A percentile compares a stretch with the other conserved stretches of the same genome.
Evolutionary conservation across 306 rosid species (phyloP).

Genomic region (Begonia loranthoides): DNA sequence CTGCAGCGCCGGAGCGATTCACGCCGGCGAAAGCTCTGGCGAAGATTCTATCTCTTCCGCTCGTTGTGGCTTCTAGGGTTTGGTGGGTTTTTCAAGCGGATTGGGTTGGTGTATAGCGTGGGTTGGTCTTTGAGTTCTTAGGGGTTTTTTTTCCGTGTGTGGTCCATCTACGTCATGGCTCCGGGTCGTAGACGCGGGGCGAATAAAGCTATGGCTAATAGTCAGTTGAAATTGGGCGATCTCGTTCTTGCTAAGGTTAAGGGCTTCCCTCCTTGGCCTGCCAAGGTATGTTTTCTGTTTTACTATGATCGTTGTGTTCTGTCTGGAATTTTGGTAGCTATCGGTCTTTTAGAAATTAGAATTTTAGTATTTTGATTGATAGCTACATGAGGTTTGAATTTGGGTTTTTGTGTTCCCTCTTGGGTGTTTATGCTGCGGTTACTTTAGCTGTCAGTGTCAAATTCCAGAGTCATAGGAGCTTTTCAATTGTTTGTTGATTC

Average conservation of each 20-base stretch:
- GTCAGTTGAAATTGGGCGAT: constrained; percentile 77
- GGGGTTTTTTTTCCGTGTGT: constrained; percentile 17
- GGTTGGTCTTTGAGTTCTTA: constrained; percentile 7
- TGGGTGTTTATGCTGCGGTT: too few relatives aligned
- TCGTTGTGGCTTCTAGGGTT: constrained; percentile 48
- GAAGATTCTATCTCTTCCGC: constrained; percentile 9
- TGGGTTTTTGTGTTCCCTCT: too few relatives aligned
- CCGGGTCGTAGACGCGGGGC: constrained; percentile 93
- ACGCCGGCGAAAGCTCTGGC: constrained; percentile 20
- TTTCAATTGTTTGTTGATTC: too few relatives aligned
- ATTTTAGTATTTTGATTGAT: too few relatives aligned
- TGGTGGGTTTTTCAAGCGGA: constrained; percentile 8
- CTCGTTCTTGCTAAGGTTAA: constrained; percentile 99
- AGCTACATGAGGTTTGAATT: too few relatives aligned
- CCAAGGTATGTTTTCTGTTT: constrained; percentile 46
- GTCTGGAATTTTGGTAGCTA: background rate
- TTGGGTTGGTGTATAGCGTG: background rate
- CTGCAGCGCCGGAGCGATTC: constrained; percentile 31
- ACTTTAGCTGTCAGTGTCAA: too few relatives aligned
- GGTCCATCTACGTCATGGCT: constrained; percentile 43
- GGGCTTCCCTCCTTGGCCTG: constrained; percentile 98
- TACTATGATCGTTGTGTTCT: background rate
- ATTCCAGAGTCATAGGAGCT: too few relatives aligned
- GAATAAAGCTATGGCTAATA: constrained; percentile 54
- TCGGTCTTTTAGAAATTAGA: too few relatives aligned